phyloP scores from a whole-genome alignment of 2,329 filamentous ascomycete genomes.

The Aspergillus tubingensis region DNA sequence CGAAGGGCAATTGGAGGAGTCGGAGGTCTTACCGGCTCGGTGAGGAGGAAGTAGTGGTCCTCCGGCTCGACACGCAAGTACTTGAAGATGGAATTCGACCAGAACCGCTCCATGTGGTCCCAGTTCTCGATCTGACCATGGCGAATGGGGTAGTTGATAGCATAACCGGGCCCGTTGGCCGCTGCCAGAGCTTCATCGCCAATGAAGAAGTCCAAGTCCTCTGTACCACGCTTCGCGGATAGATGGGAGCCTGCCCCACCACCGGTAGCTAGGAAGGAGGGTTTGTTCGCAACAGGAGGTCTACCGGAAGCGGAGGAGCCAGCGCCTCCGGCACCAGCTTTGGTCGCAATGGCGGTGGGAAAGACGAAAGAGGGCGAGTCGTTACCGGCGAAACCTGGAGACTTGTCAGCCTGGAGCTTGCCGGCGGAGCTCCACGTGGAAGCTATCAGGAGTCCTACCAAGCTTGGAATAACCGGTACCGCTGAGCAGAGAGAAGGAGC shows the following conservation, averaged over 20 bases:
- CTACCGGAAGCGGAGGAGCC: conserved; percentile 79
- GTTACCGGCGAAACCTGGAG: conserved; percentile 91
- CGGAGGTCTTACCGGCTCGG: conserved; percentile 73
- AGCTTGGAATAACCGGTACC: conserved; percentile 99
- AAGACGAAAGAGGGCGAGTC: conserved; percentile 99
- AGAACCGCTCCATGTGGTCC: conserved; percentile 99
- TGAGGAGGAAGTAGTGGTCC: conserved; percentile 97
- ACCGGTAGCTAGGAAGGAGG: conserved; percentile 89
- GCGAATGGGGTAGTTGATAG: conserved; percentile 93
- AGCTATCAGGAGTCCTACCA: conserved; percentile 59
- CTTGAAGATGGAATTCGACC: conserved; percentile 99
- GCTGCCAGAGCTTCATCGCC: conserved; percentile 92
- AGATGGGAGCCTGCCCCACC: conserved; percentile 81
- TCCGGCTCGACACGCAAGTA: conserved; percentile 97
- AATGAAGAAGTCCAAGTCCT: conserved; percentile 98
- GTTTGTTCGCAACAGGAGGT: conserved; percentile 89
- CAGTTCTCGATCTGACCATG: conserved; percentile 99
- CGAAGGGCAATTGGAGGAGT: not conserved
- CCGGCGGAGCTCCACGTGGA: conserved; percentile 12
- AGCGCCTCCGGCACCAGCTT: conserved; percentile 69
- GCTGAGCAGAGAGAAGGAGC: conserved; percentile 55
- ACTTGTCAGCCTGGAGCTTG: conserved; percentile 37
- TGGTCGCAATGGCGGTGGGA: conserved; percentile 96
- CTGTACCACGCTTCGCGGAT: conserved; percentile 89
- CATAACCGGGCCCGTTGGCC: conserved; percentile 84